phyloP scores from a whole-genome alignment of 2,329 filamentous ascomycete species.

The Dactylellina cionopaga region DNA sequence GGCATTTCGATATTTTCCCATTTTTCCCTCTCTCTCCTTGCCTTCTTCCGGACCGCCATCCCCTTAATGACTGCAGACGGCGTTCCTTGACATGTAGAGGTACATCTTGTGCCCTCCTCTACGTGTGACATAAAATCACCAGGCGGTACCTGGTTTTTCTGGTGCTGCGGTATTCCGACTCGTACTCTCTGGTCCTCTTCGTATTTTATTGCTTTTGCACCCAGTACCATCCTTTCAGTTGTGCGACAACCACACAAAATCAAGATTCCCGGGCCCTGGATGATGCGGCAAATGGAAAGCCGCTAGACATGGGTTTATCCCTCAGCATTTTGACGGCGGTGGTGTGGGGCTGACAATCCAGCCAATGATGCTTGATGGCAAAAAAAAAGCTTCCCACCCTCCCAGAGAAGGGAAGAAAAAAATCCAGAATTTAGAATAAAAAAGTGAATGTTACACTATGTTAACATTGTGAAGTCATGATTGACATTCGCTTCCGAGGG shows the following conservation, averaged over 20 bases:
- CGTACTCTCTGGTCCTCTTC: background rate
- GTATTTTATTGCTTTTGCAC: slow-evolving; percentile 1
- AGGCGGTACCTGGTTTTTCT: background rate
- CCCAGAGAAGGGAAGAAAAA: slow-evolving; percentile 10
- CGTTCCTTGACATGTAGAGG: slow-evolving; percentile 2
- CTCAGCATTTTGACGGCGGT: slow-evolving; percentile 8
- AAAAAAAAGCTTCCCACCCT: slow-evolving; percentile 14
- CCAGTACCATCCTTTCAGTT: slow-evolving; percentile 20
- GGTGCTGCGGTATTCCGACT: background rate
- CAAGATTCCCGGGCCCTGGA: slow-evolving; percentile 49
- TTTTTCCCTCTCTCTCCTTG: background rate
- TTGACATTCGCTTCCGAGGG: slow-evolving; percentile 18
- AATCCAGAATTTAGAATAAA: slow-evolving; percentile 5
- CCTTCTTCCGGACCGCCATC: slow-evolving; percentile 1
- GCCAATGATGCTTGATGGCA: slow-evolving; percentile 1
- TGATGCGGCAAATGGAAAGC: slow-evolving; percentile 52
- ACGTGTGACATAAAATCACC: background rate
- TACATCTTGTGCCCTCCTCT: background rate
- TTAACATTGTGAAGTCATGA: slow-evolving; percentile 40
- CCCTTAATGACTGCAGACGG: slow-evolving; percentile 5
- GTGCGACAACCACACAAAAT: slow-evolving; percentile 48
- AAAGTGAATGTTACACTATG: slow-evolving; percentile 8
- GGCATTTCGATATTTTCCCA: background rate
- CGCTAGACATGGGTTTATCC: slow-evolving; percentile 51
- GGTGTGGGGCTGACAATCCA: slow-evolving; percentile 25